Base-by-base conservation (phyloP, 129 eudicot genomes). In the Flaveria linearis region DNA sequence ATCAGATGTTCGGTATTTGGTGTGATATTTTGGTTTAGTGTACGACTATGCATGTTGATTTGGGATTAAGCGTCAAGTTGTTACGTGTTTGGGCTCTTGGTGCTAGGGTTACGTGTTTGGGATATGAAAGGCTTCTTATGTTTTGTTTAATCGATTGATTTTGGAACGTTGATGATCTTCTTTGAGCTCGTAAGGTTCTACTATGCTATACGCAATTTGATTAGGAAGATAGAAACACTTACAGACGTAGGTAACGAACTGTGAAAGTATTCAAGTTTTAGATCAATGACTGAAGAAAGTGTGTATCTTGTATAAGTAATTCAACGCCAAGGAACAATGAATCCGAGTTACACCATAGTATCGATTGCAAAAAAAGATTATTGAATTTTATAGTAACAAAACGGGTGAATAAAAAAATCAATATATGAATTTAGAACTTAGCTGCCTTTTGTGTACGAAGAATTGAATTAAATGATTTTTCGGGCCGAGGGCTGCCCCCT, bases 41-140 rank as follows among this genome's bases (percentile, higher is more conserved):
- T 80, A 11, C 57, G 9, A 2, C 12, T 55, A 20, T 80, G 12
- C 66, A 9, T 74, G 45, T 56, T 46, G 36, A 20, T 68, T 75
- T 56, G 2, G 42, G 10, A 67, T 67, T 46, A 45, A 17, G 3
- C 26, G 7, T 68, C n/a, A 4, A 22, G 30, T 76, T 30, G 20
- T 5, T 47, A 25, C 17, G 46, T 25, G 9, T 26, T 30, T 2
- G 8, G 11, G 22, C 1, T 1, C 16, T 65, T 65, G 53, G 72
- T 47, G 45, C 50, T 61, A 73, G 78, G 55, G 41, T 14, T 58
- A 20, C 70, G 23, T 50, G 9, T 12, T 25, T 30, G 5, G 22
- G 28, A 63, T 13, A 6, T 64, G 56, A 65, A 12, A 22, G 51
- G 8, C 12, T 49, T 20, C 9, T 66, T 52, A 25, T 22, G 2